Evolutionary conservation across 208 protist genomes (phyloP), one percentile per base, ranked within the genome.

Genomic region (Crithidia brevicula): DNA sequence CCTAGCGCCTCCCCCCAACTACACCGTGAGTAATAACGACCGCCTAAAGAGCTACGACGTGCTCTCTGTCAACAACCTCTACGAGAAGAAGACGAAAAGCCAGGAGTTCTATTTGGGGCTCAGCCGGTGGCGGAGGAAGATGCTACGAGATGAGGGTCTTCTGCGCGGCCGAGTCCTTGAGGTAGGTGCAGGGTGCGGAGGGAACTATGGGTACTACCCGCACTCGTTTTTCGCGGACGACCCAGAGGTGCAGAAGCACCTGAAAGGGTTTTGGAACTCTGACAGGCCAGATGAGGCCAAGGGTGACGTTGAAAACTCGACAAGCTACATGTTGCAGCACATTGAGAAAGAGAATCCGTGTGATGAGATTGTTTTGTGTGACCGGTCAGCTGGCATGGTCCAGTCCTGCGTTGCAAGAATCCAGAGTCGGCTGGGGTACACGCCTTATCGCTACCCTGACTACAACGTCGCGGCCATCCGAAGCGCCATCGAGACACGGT

Each of bases 91-190:
- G 56, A 94, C 86, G 10, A 83, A 83, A 20, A 62, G 83, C 16
- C 89, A 95, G 52, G 92, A 96, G 63, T 94, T 91, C 54, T 89
- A 91, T 57, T 51, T 96, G 20, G 89, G 92, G 11, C 73, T 97
- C 10, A 91, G 74, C 34, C 83, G 86, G 23, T 93, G 86, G 85
- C 69, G 88, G 3, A 56, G 89, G 22, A 81, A 80, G 53, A 80
- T 93, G 71, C 65, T 97, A 28, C 67, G 78, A 15, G 85, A 91
- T 13, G 85, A 95, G 45, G 83, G 85, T 1, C 40, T 88, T 2
- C 61, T 91, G 46, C 66, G 61, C 1, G 92, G 92, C 4, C 79
- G 86, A 51, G 88, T 95, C 23, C 60, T 97, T 23, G 89, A 97
- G 52, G 85, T 97, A 31, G 92, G 92, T 13, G 83, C 84, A 5